A percentile compares a stretch with the other conserved stretches of the same genome.
Evolutionary conservation across 2,329 filamentous ascomycete species (phyloP).

Genomic region (Zymoseptoria passerinii): DNA sequence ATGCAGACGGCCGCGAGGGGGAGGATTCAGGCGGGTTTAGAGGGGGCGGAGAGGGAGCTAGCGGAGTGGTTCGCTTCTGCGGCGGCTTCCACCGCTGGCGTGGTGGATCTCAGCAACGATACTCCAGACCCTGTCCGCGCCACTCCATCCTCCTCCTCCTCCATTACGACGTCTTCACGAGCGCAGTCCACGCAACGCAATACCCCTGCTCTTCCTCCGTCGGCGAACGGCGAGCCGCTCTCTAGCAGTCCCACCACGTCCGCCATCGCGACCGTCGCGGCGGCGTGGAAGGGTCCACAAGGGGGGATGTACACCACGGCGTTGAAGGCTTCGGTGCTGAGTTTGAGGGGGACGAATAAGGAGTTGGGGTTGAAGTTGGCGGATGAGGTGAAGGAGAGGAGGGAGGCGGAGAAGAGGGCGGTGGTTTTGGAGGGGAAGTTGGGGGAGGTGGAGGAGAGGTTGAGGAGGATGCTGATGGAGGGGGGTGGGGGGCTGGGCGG

Average conservation of each 20-base stretch:
- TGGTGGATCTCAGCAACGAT: too few relatives aligned
- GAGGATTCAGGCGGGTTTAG: background rate
- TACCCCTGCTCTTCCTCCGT: background rate
- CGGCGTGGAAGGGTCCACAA: too few relatives aligned
- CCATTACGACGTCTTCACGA: background rate
- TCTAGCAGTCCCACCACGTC: background rate
- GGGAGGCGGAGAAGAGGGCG: background rate
- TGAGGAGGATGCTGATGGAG: background rate
- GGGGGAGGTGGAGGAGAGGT: background rate
- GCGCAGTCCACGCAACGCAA: background rate
- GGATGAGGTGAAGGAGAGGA: background rate
- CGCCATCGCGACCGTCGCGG: background rate
- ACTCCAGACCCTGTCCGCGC: too few relatives aligned
- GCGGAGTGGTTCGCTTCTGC: background rate
- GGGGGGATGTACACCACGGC: too few relatives aligned
- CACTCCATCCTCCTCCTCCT: too few relatives aligned
- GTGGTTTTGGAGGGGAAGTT: too few relatives aligned
- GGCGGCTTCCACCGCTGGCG: too few relatives aligned
- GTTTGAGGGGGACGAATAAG: background rate
- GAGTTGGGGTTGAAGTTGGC: background rate
- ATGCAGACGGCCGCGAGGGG: background rate
- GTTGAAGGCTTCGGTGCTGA: too few relatives aligned
- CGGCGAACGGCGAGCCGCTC: background rate
- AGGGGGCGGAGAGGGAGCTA: background rate
- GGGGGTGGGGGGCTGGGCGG: background rate